Conservation (phyloP, 768 basidiomycete species). For the Bullera alba region DNA sequence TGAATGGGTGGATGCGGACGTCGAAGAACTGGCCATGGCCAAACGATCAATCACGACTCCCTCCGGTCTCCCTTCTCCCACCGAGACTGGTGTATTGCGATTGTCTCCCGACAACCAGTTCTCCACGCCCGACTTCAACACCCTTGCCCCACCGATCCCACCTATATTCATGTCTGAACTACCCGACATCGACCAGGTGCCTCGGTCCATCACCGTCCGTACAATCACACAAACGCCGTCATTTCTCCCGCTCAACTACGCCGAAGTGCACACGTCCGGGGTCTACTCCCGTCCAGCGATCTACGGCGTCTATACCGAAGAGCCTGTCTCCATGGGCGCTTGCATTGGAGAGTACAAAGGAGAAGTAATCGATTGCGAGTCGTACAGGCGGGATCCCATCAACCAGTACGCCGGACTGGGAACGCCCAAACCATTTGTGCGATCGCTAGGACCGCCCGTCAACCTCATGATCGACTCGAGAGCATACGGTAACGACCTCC, state of each 20-base stretch:
- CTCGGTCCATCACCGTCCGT: conserved; percentile 14
- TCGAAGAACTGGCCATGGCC: conserved; percentile 11
- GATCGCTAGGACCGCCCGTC: conserved; percentile 67
- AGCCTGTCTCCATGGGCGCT: conserved; percentile 53
- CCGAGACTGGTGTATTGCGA: conserved; percentile 29
- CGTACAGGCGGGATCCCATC: conserved; percentile 69
- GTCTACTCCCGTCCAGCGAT: conserved; percentile 39
- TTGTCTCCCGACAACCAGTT: conserved; percentile 24
- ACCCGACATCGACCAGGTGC: conserved; percentile 15
- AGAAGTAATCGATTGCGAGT: conserved; percentile 58
- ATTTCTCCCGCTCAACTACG: conserved; percentile 34
- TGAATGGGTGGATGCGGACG: conserved; percentile 37
- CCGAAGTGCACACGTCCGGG: conserved; percentile 20
- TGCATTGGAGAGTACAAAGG: conserved; percentile 62
- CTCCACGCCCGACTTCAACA: conserved; percentile 24
- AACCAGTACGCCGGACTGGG: conserved; percentile 73
- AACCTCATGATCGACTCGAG: conserved; percentile 73
- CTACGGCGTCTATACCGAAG: conserved; percentile 62
- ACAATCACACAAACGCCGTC: conserved; percentile 19
- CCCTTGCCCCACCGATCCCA: conserved; percentile 40
- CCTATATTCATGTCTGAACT: conserved; percentile 24
- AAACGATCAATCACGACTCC: conserved; percentile 17
- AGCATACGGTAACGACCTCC: conserved; percentile 58
- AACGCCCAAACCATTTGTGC: conserved; percentile 75
- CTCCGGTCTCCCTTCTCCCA: conserved; percentile 35